Percentiles rank a stretch among this genome's conserved stretches.
Evolutionary conservation across 2,329 filamentous ascomycete genomes (phyloP).

Genomic region (Cercospora sp.): DNA sequence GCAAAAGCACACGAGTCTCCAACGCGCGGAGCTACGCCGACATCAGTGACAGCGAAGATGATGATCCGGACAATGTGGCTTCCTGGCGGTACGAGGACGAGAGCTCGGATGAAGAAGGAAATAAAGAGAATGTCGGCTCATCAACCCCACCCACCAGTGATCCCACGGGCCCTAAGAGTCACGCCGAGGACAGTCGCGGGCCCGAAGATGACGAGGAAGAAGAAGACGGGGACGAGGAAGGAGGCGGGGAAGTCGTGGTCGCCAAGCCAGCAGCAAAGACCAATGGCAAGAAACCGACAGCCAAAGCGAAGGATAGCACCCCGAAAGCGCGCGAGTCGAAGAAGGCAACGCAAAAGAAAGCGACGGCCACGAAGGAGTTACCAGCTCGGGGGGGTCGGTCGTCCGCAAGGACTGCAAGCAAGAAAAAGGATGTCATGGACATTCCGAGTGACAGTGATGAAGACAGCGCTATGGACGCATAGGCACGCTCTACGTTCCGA

Average conservation of each 20-base stretch:
- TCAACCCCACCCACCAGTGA: slow-evolving; percentile 37
- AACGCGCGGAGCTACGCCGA: slow-evolving; percentile 49
- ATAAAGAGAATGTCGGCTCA: slow-evolving; percentile 31
- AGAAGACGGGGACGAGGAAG: slow-evolving; percentile 3
- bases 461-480: slow-evolving; percentile 28
- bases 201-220: slow-evolving; percentile 4
- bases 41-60: slow-evolving; percentile 41
- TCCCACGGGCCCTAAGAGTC: slow-evolving; percentile 21
- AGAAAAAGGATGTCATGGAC: slow-evolving; percentile 31
- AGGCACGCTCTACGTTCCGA: neutral
- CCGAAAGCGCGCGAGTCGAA: neutral
- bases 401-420: slow-evolving; percentile 21
- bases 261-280: slow-evolving; percentile 3
- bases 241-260: neutral
- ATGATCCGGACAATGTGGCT: slow-evolving; percentile 40
- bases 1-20: slow-evolving; percentile 46
- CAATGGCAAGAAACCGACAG: neutral
- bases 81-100: slow-evolving; percentile 35
- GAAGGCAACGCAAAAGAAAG: slow-evolving; percentile 17
- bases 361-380: slow-evolving; percentile 21
- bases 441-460: slow-evolving; percentile 31
- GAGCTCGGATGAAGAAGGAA: slow-evolving; percentile 27
- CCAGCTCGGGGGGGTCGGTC: slow-evolving; percentile 21
- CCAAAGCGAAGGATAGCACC: neutral
- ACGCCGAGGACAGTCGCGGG: slow-evolving; percentile 2